phyloP scores from a whole-genome alignment of 345 rosid species.

The Ceriops tagal region DNA sequence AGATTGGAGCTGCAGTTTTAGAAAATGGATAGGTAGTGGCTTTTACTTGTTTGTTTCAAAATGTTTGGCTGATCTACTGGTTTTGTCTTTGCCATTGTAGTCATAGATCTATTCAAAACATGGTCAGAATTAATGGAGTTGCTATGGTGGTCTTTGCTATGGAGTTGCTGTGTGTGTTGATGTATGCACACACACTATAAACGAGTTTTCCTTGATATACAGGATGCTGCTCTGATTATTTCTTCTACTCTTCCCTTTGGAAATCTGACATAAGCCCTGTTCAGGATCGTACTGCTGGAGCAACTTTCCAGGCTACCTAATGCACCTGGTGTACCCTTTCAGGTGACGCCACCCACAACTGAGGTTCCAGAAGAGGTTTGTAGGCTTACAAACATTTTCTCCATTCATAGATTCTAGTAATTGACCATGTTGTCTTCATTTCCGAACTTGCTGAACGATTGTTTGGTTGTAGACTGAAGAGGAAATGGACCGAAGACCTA shows the following conservation, averaged over 20 bases:
- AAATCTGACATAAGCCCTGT: neutral
- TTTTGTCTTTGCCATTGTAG: too few species aligned
- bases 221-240: neutral
- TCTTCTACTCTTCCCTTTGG: conserved; percentile 14
- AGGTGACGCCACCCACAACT: conserved; percentile 45
- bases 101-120: too few species aligned
- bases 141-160: too few species aligned
- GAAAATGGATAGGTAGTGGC: too few species aligned
- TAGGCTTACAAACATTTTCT: conserved; percentile 12
- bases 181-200: too few species aligned
- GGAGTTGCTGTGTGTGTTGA: too few species aligned
- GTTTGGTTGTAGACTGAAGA: conserved; percentile 49
- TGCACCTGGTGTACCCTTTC: conserved; percentile 68
- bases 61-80: too few species aligned
- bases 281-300: conserved; percentile 47
- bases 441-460: conserved; percentile 10
- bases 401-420: neutral
- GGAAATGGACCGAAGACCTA: conserved; percentile 58
- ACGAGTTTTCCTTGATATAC: too few species aligned
- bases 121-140: too few species aligned
- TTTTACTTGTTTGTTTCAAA: too few species aligned
- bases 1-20: too few species aligned
- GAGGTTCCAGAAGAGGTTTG: conserved; percentile 64
- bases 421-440: neutral
- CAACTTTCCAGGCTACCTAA: conserved; percentile 54